These are phyloP conservation scores for Vitis hybrid DNA, from an alignment of 177 flowering plant species.

Conservation along the genomic window DNA sequence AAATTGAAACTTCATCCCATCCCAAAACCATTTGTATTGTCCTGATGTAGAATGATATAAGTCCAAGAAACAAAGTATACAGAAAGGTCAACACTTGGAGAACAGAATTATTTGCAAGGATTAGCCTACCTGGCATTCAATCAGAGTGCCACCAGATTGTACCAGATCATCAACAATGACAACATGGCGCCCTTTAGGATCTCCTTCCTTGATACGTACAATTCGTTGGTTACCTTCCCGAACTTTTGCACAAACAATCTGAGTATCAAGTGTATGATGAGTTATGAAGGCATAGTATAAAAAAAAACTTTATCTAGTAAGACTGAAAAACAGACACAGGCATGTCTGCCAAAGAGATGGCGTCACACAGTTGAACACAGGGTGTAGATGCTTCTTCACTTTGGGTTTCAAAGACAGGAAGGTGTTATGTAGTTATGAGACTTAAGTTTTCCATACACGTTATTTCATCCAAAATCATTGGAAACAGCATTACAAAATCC, in stretches of 20 bases:
- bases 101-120: neutral
- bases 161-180: constrained; percentile 99
- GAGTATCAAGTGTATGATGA: constrained; percentile 13
- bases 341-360: neutral
- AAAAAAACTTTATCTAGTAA: neutral
- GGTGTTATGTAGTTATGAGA: neutral
- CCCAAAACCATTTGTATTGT: neutral
- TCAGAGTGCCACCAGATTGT: constrained; percentile 94
- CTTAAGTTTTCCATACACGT: neutral
- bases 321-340: neutral
- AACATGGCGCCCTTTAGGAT: constrained; percentile 87
- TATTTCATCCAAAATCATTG: neutral
- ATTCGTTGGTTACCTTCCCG: constrained; percentile 89
- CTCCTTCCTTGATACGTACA: constrained; percentile 94
- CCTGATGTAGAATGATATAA: neutral
- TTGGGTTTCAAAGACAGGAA: neutral
- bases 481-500: neutral
- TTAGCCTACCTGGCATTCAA: constrained; percentile 88
- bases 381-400: neutral
- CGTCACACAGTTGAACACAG: too few species aligned
- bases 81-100: neutral
- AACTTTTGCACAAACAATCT: constrained; percentile 96
- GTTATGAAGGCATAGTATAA: constrained; percentile 9
- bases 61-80: neutral
- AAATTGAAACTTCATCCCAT: neutral